Evolutionary conservation across 495 filamentous ascomycete species (phyloP).

Genomic region (Xylaria venustula): DNA sequence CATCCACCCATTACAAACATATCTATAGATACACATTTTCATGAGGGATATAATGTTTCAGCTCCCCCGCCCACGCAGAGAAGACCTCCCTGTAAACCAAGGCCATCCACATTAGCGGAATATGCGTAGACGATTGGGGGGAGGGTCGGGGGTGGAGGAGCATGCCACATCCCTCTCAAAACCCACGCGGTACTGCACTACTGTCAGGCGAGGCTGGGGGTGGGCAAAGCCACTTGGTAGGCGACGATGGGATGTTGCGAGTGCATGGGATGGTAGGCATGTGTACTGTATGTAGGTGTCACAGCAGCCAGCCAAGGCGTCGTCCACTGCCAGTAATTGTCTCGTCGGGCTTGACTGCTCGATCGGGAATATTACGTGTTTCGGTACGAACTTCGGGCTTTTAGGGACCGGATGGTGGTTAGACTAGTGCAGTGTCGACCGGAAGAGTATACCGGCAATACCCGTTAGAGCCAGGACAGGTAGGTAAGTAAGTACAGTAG

Average conservation of each 20-base stretch:
- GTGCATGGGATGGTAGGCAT: not conserved
- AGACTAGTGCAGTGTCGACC: too few species aligned
- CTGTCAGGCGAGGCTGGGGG: not conserved
- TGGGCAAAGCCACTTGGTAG: not conserved
- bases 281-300: not conserved
- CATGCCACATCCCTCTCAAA: too few species aligned
- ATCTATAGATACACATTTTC: not conserved
- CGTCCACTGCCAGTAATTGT: not conserved
- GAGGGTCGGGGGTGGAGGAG: not conserved
- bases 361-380: conserved; percentile 6
- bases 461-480: not conserved
- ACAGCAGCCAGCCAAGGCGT: conserved; percentile 3
- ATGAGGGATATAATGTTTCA: not conserved
- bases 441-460: not conserved
- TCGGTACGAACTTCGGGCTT: not conserved
- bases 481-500: too few species aligned
- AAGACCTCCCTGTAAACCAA: not conserved
- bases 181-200: too few species aligned
- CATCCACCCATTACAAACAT: not conserved
- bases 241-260: not conserved
- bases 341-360: conserved; percentile 12
- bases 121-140: not conserved
- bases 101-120: not conserved
- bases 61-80: conserved; percentile 3
- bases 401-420: not conserved